phyloP scores from a whole-genome alignment of 176 grass and related monocot genomes.

The Zoysia pacifica region DNA sequence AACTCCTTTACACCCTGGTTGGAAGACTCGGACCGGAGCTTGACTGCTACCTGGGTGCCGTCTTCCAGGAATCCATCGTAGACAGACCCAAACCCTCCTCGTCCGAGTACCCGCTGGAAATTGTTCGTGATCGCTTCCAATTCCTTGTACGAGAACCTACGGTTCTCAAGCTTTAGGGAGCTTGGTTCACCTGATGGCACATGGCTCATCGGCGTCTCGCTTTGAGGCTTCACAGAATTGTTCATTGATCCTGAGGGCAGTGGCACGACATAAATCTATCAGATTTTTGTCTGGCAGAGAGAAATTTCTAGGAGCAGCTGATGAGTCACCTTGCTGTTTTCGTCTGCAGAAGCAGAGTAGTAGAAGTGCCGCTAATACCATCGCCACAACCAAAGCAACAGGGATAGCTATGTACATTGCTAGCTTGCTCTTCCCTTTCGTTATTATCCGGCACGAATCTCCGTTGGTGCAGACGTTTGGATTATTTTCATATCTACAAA shows the following conservation, averaged over 20 bases:
- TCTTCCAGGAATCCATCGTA: too few species aligned
- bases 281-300: neutral
- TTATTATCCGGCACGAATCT: slow-evolving; percentile 19
- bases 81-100: too few species aligned
- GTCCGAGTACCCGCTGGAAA: too few species aligned
- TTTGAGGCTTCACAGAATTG: slow-evolving; percentile 29
- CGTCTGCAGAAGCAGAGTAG: slow-evolving; percentile 3
- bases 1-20: too few species aligned
- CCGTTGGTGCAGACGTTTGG: slow-evolving; percentile 35
- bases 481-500: slow-evolving; percentile 43
- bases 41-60: too few species aligned
- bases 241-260: neutral
- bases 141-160: too few species aligned
- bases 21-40: too few species aligned
- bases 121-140: too few species aligned
- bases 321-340: slow-evolving; percentile 31
- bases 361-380: slow-evolving; percentile 15
- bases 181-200: too few species aligned
- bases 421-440: slow-evolving; percentile 35
- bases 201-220: neutral
- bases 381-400: slow-evolving; percentile 16
- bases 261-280: too few species aligned
- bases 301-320: neutral
- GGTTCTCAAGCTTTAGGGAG: too few species aligned
- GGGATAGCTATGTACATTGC: slow-evolving; percentile 32